These are phyloP conservation scores for Omphalotus olearius DNA, from an alignment of 1,284 basidiomycete genomes.

Conservation along the genomic window DNA sequence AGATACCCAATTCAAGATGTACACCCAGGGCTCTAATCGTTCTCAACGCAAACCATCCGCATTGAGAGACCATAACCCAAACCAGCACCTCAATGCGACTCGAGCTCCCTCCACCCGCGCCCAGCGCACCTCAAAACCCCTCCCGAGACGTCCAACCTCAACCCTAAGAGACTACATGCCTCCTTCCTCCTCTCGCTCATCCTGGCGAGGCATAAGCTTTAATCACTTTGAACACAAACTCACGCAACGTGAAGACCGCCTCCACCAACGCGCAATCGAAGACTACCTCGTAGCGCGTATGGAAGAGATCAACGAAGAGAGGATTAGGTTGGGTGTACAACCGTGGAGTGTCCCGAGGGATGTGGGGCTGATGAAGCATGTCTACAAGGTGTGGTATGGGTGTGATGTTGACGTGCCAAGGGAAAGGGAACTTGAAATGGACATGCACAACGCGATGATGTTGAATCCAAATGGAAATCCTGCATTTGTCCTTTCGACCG, in stretches of 20 bases:
- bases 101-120: no score
- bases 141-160: slow-evolving; percentile 1
- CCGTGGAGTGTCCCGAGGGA: slow-evolving; percentile 2
- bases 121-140: not conserved
- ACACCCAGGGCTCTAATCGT: no score
- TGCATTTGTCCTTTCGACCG: no score
- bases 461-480: no score
- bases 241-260: not conserved
- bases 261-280: not conserved
- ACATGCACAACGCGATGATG: no score
- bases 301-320: not conserved
- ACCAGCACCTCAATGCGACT: no score
- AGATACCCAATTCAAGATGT: no score
- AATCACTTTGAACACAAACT: not conserved
- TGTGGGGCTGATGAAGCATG: not conserved
- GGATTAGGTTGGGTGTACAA: not conserved
- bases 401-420: not conserved
- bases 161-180: slow-evolving; percentile 7
- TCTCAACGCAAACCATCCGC: no score
- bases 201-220: slow-evolving; percentile 5
- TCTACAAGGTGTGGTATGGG: not conserved
- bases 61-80: no score
- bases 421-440: no score
- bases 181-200: slow-evolving; percentile 4
- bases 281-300: not conserved